phyloP scores from a whole-genome alignment of 1,284 basidiomycete genomes.

The Gomphus bonarii region DNA sequence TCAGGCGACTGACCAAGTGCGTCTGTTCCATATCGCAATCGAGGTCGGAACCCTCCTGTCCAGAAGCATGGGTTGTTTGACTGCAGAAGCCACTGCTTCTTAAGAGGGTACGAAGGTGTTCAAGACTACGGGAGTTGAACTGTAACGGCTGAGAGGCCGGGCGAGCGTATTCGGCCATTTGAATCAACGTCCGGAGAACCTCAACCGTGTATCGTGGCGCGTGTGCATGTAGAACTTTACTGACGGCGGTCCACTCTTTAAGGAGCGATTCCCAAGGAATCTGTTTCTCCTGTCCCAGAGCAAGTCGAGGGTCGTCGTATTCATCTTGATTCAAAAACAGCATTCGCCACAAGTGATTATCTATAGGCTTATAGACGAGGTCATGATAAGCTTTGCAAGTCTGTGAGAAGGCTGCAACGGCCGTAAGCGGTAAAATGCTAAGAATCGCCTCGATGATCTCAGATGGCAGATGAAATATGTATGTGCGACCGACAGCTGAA shows the following conservation, averaged over 20 bases:
- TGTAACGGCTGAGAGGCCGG: neutral
- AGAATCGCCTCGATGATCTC: conserved; percentile 50
- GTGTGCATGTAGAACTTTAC: neutral
- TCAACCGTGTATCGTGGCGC: neutral
- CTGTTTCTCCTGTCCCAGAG: neutral
- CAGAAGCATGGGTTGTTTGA: conserved; percentile 20
- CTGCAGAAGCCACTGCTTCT: conserved; percentile 31
- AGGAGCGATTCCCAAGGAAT: conserved; percentile 8
- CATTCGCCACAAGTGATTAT: conserved; percentile 46
- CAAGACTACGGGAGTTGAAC: conserved; percentile 27
- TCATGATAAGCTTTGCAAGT: conserved; percentile 33
- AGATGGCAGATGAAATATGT: conserved; percentile 27
- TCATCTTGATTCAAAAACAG: conserved; percentile 36
- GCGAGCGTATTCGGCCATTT: conserved; percentile 3
- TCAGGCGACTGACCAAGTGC: conserved; percentile 39
- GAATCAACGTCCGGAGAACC: neutral
- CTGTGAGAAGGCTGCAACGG: conserved; percentile 39
- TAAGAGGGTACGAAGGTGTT: conserved; percentile 29
- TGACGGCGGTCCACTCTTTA: conserved; percentile 3
- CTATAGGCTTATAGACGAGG: conserved; percentile 34
- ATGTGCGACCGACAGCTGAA: neutral
- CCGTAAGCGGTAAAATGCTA: conserved; percentile 41
- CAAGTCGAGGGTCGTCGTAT: conserved; percentile 8
- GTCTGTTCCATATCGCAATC: conserved; percentile 37
- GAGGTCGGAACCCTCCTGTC: conserved; percentile 17